Evolutionary conservation across 495 filamentous ascomycete genomes (phyloP).

Genomic region (Aspergillus asperescens): DNA sequence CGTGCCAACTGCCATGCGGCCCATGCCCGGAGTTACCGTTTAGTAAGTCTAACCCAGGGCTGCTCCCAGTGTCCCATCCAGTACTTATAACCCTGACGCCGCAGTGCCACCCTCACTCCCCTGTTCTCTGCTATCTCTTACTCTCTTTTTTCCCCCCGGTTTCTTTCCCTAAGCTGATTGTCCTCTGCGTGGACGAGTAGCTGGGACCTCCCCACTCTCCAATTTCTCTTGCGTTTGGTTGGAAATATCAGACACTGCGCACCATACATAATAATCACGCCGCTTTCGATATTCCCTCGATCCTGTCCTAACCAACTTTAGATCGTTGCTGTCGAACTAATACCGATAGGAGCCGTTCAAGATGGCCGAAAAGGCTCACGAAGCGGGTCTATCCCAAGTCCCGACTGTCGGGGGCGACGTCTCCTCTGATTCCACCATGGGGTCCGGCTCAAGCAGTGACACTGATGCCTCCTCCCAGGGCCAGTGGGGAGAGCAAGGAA

Average conservation of each 20-base stretch:
- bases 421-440: conserved; percentile 14
- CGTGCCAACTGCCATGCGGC: too few relatives aligned
- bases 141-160: background rate
- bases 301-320: background rate
- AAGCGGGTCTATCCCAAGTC: background rate
- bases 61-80: background rate
- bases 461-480: conserved; percentile 40
- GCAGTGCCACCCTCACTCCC: background rate
- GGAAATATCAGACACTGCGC: conserved; percentile 1
- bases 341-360: background rate
- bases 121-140: background rate
- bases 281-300: background rate
- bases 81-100: conserved; percentile 10
- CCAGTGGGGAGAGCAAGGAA: conserved; percentile 74
- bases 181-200: background rate
- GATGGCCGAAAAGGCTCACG: background rate
- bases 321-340: background rate
- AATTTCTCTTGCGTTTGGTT: background rate
- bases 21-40: conserved; percentile 2
- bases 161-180: background rate
- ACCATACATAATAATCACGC: conserved; percentile 5
- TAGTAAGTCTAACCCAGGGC: conserved; percentile 2
- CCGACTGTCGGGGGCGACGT: background rate
- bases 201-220: conserved; percentile 2
- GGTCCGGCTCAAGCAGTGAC: conserved; percentile 16